Conservation (phyloP, 768 basidiomycete species). For the Sarcomyxa edulis region DNA sequence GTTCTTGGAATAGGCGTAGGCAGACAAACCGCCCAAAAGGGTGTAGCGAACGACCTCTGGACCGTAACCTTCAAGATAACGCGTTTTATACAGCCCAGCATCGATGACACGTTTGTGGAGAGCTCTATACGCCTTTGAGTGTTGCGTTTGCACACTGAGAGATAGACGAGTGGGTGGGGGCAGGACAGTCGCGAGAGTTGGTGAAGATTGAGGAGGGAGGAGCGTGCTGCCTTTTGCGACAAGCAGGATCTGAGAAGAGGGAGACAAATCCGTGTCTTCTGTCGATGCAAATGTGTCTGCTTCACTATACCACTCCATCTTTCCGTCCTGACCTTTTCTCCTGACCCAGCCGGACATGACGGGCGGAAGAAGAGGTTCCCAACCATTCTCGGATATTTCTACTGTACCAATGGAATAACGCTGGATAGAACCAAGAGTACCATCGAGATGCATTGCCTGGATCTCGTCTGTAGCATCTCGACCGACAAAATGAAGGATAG, state of each 20-base stretch:
- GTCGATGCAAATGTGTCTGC: conserved; percentile 38
- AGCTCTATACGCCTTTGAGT: conserved; percentile 74
- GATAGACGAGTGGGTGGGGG: conserved; percentile 53
- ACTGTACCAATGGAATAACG: conserved; percentile 71
- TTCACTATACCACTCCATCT: conserved; percentile 59
- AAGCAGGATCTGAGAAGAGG: conserved; percentile 57
- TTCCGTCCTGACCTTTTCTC: conserved; percentile 28
- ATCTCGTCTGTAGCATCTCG: conserved; percentile 95
- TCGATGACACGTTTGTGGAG: conserved; percentile 70
- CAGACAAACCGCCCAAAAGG: conserved; percentile 54
- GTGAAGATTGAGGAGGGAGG: conserved; percentile 16
- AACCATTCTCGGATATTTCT: conserved; percentile 48
- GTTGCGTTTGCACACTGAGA: conserved; percentile 51
- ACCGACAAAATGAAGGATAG: conserved; percentile 92
- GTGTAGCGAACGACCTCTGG: conserved; percentile 81
- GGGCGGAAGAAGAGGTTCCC: conserved; percentile 83
- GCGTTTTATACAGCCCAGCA: conserved; percentile 83
- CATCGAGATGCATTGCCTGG: conserved; percentile 77
- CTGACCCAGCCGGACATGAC: conserved; percentile 82
- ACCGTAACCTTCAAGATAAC: conserved; percentile 83
- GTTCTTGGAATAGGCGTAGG: conserved; percentile 51
- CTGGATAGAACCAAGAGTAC: conserved; percentile 49
- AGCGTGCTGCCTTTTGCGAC: conserved; percentile 34
- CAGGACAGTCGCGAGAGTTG: conserved; percentile 42
- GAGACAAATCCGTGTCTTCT: conserved; percentile 22